phyloP scores from a whole-genome alignment of 768 basidiomycete genomes.

The Astraeus odoratus region DNA sequence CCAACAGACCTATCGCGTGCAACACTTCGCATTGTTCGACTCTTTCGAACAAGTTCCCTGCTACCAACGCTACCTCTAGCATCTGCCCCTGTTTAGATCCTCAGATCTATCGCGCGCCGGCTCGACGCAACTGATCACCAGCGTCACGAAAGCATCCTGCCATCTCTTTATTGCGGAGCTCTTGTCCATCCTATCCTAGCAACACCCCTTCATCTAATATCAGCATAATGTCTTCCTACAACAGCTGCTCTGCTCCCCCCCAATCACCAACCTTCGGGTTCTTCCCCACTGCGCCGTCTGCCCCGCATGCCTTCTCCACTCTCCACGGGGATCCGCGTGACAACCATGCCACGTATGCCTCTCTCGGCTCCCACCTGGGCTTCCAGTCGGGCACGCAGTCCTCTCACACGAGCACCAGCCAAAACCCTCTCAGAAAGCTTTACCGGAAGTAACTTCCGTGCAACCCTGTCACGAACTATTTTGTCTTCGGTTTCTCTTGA shows the following conservation, averaged over 20 bases:
- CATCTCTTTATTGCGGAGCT: slow-evolving; percentile 1
- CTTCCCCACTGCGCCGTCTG: slow-evolving; percentile 48
- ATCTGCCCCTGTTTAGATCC: slow-evolving; percentile 3
- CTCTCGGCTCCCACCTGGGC: slow-evolving; percentile 30
- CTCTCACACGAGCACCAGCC: slow-evolving; percentile 18
- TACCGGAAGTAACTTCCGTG: slow-evolving; percentile 23
- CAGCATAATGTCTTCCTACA: slow-evolving; percentile 42
- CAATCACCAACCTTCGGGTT: slow-evolving; percentile 52
- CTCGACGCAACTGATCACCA: slow-evolving; percentile 1
- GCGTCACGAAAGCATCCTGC: slow-evolving; percentile 1
- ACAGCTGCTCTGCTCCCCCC: slow-evolving; percentile 34
- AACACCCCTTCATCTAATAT: slow-evolving; percentile 4
- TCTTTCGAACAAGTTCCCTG: background rate
- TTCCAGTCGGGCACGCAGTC: slow-evolving; percentile 10
- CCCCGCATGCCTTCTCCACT: slow-evolving; percentile 50
- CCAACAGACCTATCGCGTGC: slow-evolving; percentile 11
- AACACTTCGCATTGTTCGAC: slow-evolving; percentile 9
- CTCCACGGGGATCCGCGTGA: slow-evolving; percentile 60
- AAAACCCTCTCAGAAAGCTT: slow-evolving; percentile 30
- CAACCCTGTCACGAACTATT: slow-evolving; percentile 3
- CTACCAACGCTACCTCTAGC: background rate
- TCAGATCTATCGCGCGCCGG: background rate
- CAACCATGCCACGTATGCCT: slow-evolving; percentile 50
- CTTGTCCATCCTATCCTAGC: slow-evolving; percentile 4
- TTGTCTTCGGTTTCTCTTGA: too few relatives aligned